Conservation (phyloP, 768 basidiomycete genomes). For the Royoungia palumana region DNA sequence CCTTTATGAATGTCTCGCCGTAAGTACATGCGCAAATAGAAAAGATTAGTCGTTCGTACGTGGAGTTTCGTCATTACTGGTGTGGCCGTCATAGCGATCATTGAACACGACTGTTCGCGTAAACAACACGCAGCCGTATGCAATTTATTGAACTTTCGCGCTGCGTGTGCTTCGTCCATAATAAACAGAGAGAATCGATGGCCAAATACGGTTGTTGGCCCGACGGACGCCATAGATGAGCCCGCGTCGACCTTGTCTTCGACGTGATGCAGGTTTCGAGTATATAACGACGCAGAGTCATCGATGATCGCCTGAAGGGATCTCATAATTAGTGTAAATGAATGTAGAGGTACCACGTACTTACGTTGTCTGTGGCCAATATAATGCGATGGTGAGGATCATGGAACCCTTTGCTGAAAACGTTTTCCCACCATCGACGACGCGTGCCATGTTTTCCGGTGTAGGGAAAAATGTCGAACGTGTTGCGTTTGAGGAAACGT, state of each 20-base stretch:
- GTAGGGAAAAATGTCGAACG: constrained; percentile 4
- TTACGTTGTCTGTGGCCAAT: neutral
- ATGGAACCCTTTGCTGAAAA: neutral
- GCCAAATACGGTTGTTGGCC: no score
- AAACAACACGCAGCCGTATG: neutral
- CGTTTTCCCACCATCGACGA: neutral
- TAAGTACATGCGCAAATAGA: no score
- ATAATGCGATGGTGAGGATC: neutral
- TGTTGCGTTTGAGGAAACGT: neutral
- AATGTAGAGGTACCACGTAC: neutral
- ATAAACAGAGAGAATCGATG: neutral
- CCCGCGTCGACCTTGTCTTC: neutral
- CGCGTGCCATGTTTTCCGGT: neutral
- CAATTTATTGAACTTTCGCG: constrained; percentile 2
- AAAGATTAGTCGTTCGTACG: neutral
- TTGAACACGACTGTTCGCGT: fast-evolving
- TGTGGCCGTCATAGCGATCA: constrained; percentile 1
- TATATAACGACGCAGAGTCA: neutral
- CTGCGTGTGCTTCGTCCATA: constrained; percentile 4
- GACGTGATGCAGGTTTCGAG: neutral
- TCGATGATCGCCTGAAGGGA: neutral
- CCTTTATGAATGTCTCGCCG: neutral
- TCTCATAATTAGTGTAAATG: neutral
- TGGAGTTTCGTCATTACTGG: constrained; percentile 7
- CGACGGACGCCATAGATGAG: no score